Evolutionary conservation across 148 eudicot genomes (phyloP), one percentile per base, ranked within the genome.

Genomic region (Cornus controversa): DNA sequence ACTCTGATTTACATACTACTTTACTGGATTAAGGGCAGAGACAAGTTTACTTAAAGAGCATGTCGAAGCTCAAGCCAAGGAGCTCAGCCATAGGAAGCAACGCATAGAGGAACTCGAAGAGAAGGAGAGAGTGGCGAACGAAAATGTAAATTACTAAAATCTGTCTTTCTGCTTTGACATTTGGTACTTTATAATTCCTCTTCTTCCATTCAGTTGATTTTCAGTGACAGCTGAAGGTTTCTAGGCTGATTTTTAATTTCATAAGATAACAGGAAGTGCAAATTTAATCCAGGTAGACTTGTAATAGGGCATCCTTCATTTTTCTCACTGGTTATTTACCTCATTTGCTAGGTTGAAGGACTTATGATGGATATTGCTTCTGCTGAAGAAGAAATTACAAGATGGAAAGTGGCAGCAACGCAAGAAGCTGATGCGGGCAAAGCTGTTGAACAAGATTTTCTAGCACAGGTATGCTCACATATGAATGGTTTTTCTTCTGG

Each of bases 371-470:
- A 96, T 77, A 88, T 96, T 79, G 85, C 97, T 85, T 90, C 90
- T 79, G 94, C 97, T 79, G 98, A 95, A 88, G 98, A 95, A 85
- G 98, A 95, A 80, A 93, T 95, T 71, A 90, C 85, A n/a, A 85
- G 99, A 83, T 95, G 99, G 99, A 95, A 93, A 82, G 83, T 88
- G 83, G 99, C 97, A 45, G 99, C 99, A 37, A 93, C 93, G 74
- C 96, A 95, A 84, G 99, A 95, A 89, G 99, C 99, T 83, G 97
- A 89, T 50, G 99, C 97, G 37, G 99, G 99, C 67, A 88, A 87
- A 79, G 94, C 96, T 80, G 90, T 96, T 80, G 99, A 96, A 82
- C 97, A 89, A 79, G 99, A 96, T 50, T 96, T 82, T 82, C 69
- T 78, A 31, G 82, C 84, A 77, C 93, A 91, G 97, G 99, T 96